Base-by-base conservation (phyloP, 2,329 filamentous ascomycete genomes). In the Neopestalotiopsis clavispora region DNA sequence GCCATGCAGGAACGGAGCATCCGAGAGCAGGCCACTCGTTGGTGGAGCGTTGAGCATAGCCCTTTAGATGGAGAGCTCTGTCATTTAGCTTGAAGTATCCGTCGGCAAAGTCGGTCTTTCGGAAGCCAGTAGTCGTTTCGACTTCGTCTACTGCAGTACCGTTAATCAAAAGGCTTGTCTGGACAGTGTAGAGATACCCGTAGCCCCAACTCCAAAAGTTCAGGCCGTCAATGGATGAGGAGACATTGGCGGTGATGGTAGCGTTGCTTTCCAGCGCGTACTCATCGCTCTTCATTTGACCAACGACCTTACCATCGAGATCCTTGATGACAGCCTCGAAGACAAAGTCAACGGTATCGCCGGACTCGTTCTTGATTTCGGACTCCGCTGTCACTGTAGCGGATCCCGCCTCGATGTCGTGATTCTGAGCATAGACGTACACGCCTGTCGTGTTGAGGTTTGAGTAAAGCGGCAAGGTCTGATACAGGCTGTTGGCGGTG, bases 391-490 rank as follows among this genome's bases (percentile, higher is more conserved):
- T 65, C 38, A 65, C 45, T 12, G 32, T 65, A 4, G 62, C 62
- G 9, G 45, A 9, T 42, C 32, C 14, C 17, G 28, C 62, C 20
- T 42, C 62, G 12, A 65, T 38, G n/a, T 65, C 62, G 14, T 45
- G n/a, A 7, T 65, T 38, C 40, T 30, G 32, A 13, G 62, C 62
- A 45, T 42, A 65, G 2, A 65, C 23, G 28, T 65, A 65, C 20
- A 65, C 62, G 17, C 62, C 62, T 5, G 62, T 65, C 28, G 62
- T 65, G 62, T 65, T 65, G 12, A 65, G 40, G 40, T 65, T 52
- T 12, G 62, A 65, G 28, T 65, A 65, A 14, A 65, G 30, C 7
- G 62, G 62, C 20, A 65, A 10, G 13, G 62, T 65, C 23, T 65
- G 62, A 34, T 65, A 52, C 14, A 65, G 62, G 12, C 23, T 42